A percentile compares a stretch with the other conserved stretches of the same genome.
These are phyloP conservation scores for Aspergillus melleus DNA, from an alignment of 2,329 filamentous ascomycete genomes.

Conservation along the genomic window DNA sequence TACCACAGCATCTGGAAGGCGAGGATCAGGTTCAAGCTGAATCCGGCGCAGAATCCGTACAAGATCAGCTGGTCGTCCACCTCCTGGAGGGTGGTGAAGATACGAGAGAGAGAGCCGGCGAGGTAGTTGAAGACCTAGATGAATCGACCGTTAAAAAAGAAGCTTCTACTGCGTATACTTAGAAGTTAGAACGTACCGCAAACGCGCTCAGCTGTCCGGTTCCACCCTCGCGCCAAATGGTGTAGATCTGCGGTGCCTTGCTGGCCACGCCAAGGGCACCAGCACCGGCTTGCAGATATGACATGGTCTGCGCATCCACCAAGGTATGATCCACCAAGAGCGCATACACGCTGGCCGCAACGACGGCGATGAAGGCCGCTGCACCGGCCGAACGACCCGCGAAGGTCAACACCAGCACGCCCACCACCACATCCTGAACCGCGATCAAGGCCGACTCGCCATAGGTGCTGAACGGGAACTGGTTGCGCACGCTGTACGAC, in stretches of 20 bases:
- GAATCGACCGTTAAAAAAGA: neutral
- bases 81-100: constrained; percentile 97
- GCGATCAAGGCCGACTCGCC: constrained; percentile 93
- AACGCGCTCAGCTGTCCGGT: constrained; percentile 97
- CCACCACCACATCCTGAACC: constrained; percentile 88
- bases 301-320: constrained; percentile 66
- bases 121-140: constrained; percentile 96
- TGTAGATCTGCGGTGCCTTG: constrained; percentile 90
- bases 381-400: constrained; percentile 67
- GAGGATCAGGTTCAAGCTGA: constrained; percentile 82
- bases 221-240: constrained; percentile 79
- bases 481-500: constrained; percentile 87
- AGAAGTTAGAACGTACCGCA: constrained; percentile 63
- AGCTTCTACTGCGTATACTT: neutral
- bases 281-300: constrained; percentile 78
- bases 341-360: constrained; percentile 68
- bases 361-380: constrained; percentile 73
- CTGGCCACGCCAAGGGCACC: constrained; percentile 80
- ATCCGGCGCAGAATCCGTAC: constrained; percentile 90
- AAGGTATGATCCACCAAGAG: constrained; percentile 66
- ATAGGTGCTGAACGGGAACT: constrained; percentile 94
- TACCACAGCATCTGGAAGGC: constrained; percentile 93
- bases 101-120: constrained; percentile 83
- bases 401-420: constrained; percentile 81
- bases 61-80: constrained; percentile 96